These are phyloP conservation scores for Globisporangium splendens DNA, from an alignment of 352 stramenopile genomes.

Conservation along the genomic window DNA sequence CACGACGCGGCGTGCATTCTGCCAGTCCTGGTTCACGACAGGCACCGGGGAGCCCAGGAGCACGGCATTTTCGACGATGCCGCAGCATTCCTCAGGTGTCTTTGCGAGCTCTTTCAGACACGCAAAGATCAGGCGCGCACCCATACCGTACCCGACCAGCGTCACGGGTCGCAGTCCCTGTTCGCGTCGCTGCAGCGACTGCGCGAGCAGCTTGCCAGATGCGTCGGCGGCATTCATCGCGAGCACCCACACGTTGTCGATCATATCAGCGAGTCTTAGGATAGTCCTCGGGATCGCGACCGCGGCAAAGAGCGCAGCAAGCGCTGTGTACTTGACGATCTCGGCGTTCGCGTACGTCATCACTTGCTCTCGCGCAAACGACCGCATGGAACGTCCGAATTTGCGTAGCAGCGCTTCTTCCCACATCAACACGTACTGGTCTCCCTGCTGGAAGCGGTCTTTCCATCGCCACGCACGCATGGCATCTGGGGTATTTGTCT, in stretches of 20 bases:
- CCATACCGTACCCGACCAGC: conserved; percentile 88
- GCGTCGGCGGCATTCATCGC: conserved; percentile 73
- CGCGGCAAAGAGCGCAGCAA: conserved; percentile 71
- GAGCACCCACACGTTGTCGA: conserved; percentile 85
- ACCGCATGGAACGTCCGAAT: conserved; percentile 80
- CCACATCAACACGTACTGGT: conserved; percentile 82
- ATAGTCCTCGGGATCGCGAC: conserved; percentile 71
- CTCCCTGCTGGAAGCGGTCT: conserved; percentile 72
- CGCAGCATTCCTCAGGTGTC: conserved; percentile 45
- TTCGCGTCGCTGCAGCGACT: conserved; percentile 55
- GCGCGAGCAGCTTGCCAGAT: conserved; percentile 74
- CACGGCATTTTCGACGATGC: conserved; percentile 88
- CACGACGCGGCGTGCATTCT: conserved; percentile 61
- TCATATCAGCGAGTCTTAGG: conserved; percentile 64
- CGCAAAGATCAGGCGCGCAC: conserved; percentile 85
- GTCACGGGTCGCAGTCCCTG: conserved; percentile 84
- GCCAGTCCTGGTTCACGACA: conserved; percentile 59
- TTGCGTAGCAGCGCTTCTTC: conserved; percentile 66
- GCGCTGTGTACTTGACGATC: conserved; percentile 70
- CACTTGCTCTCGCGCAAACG: conserved; percentile 69
- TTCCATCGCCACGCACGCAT: conserved; percentile 82
- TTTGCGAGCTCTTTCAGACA: conserved; percentile 87
- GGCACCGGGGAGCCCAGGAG: conserved; percentile 81
- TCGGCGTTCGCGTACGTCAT: conserved; percentile 64
- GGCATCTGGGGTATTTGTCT: conserved; percentile 3